Evolutionary conservation across 306 rosid species (phyloP).

Genomic region (Begonia masoniana): DNA sequence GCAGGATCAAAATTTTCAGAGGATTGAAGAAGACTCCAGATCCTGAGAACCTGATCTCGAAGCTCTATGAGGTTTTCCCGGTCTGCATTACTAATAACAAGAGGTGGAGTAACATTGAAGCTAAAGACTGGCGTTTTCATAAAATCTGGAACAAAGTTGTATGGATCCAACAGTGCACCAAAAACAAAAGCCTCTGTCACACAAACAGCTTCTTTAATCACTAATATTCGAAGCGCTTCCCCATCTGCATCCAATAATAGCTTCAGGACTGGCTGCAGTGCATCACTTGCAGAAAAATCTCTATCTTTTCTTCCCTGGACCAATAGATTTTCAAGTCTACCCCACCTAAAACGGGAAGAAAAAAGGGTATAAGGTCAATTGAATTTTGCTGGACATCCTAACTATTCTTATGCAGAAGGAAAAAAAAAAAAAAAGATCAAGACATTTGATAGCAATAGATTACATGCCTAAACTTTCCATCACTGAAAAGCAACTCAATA

Average conservation of each 20-base stretch:
- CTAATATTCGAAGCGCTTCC: conserved; percentile 55
- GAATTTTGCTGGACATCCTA: conserved; percentile 5
- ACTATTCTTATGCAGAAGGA: background rate
- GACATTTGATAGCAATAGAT: conserved; percentile 10
- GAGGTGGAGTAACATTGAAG: conserved; percentile 49
- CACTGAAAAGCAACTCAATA: conserved; percentile 82
- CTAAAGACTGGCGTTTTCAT: conserved; percentile 42
- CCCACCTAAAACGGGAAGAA: conserved; percentile 51
- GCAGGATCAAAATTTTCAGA: conserved; percentile 70
- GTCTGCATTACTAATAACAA: conserved; percentile 45
- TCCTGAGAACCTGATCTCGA: conserved; percentile 67
- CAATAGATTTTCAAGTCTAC: conserved; percentile 79
- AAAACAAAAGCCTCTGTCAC: conserved; percentile 72
- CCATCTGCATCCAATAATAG: conserved; percentile 77
- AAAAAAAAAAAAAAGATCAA: background rate
- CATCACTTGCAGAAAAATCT: conserved; percentile 83
- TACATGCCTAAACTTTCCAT: conserved; percentile 73
- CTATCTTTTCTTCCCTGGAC: conserved; percentile 75
- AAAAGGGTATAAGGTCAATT: conserved; percentile 11
- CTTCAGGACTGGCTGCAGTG: conserved; percentile 80
- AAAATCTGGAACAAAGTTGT: conserved; percentile 47
- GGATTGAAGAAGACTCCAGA: conserved; percentile 62
- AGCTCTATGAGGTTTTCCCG: conserved; percentile 52
- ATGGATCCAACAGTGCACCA: conserved; percentile 44
- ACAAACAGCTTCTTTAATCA: conserved; percentile 73